Evolutionary conservation across 2,329 filamentous ascomycete species (phyloP), one percentile per base, ranked within the genome.

Genomic region (Sodiomyces alkalinus): DNA sequence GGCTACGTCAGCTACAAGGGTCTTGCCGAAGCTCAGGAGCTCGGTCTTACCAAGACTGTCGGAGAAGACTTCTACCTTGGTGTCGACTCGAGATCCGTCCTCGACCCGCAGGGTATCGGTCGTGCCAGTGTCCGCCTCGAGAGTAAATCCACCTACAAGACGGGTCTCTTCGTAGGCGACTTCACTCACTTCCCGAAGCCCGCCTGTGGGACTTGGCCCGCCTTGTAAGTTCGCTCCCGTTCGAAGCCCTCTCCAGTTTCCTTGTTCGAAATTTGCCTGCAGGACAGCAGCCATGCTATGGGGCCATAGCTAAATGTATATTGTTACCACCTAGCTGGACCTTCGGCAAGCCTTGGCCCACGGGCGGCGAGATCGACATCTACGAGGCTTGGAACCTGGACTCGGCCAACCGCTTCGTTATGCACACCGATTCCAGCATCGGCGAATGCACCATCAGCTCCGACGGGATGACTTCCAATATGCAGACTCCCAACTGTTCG

Each of bases 161-260:
- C 71, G 32, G 78, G 74, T 16, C 66, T 83, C 17, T 65, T 83
- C 41, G 68, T 85, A 23, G 58, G 75, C 24, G 72, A 81, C 43
- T 68, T 83, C 38, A 60, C 55, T 10, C 76, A 83, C 41, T 72
- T 85, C 53, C 78, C 79, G 17, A 60, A 56, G 31, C 60, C 64
- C 7, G 55, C 61, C 23, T 83, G 79, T 40, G 78, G 80, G 28
- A 61, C 67, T 6, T 85, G 79, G 79, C 79, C 79, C 4, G 74
- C 77, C 53, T 62, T 76, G n/a, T n/a, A n/a, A n/a, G 62, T 69
- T 55, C 51, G 55, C 40, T 6, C 3, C 4, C 5, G 19, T 22
- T 22, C 7, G 7, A 22, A 10, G 7, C 19, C 11, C 5, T 19
- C 27, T 7, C 19, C n/a, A 10, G 7, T n/a, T 2, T 14, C 17